Conservation (phyloP, 495 filamentous ascomycete genomes). For the Penicillium psychrofluorescens region DNA sequence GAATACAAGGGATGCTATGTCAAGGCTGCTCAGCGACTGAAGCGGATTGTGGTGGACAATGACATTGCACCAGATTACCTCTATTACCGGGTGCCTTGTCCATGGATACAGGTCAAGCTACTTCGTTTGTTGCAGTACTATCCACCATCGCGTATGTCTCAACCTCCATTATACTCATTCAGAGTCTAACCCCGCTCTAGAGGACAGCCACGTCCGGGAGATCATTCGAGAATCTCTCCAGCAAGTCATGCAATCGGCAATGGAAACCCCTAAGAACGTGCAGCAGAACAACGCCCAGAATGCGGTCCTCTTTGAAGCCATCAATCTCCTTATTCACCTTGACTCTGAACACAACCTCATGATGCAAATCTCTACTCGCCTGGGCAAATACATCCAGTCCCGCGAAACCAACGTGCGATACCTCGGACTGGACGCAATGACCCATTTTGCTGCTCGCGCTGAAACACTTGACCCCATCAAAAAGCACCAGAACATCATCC, state of each 20-base stretch:
- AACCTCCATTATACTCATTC: background rate
- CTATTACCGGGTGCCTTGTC: slow-evolving; percentile 98
- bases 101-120: slow-evolving; percentile 97
- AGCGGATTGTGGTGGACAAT: slow-evolving; percentile 80
- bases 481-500: slow-evolving; percentile 92
- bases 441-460: slow-evolving; percentile 87
- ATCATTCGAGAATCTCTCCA: slow-evolving; percentile 89
- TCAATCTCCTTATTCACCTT: slow-evolving; percentile 98
- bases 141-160: slow-evolving; percentile 73
- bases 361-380: slow-evolving; percentile 89
- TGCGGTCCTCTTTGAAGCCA: slow-evolving; percentile 95
- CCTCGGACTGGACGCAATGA: slow-evolving; percentile 95
- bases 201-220: slow-evolving; percentile 84
- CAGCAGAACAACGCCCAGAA: slow-evolving; percentile 99
- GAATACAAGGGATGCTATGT: slow-evolving; percentile 91
- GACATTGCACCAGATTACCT: slow-evolving; percentile 84
- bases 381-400: slow-evolving; percentile 95
- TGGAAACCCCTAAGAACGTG: slow-evolving; percentile 95
- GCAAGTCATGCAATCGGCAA: slow-evolving; percentile 79
- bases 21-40: slow-evolving; percentile 83
- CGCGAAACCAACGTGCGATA: slow-evolving; percentile 98
- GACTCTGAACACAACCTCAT: slow-evolving; percentile 93
- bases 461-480: slow-evolving; percentile 98
- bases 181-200: slow-evolving; percentile 35
- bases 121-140: slow-evolving; percentile 91